Base-by-base conservation (phyloP, 371 early-diverging fungal genomes). In the Nosema muscidifuracis region DNA sequence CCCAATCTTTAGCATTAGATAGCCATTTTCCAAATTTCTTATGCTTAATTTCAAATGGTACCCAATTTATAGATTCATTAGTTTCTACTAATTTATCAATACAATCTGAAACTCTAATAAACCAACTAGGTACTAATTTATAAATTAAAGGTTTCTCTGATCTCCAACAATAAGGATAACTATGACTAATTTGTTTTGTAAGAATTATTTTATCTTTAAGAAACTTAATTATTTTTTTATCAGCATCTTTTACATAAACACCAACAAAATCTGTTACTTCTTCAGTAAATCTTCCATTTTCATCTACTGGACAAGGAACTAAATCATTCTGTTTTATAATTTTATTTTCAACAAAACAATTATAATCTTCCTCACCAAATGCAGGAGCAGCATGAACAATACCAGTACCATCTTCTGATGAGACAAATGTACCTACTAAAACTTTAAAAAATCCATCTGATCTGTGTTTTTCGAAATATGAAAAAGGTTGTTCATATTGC, bases 321-420 rank as follows among this genome's bases (percentile, higher is more conserved):
- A 90, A 82, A 58, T 87, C 88, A 66, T 90, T 91, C 80, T 92
- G 94, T 28, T 86, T 83, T 61, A 97, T 89, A 60, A 95, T 86
- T 22, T 88, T 88, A 77, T 93, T 78, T 28, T 80, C 87, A 22
- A 92, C 73, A 85, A 93, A 95, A 28, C 92, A 91, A 67, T 95
- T 91, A 87, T 91, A 92, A 89, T 99, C 99, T 86, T 98, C 97
- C 83, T 97, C 99, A 86, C 99, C 99, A 87, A 95, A 99, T 18
- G 90, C 98, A 36, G 99, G 99, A 16, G 99, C 93, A 77, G 90
- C 90, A 85, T 98, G 99, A 18, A 99, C 99, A 81, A 99, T 89
- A 77, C 99, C 99, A 18, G 99, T 98, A 87, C 99, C 99, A 73
- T 88, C 89, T 66, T 89, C 89, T 71, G 92, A 91, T 33, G 92